Evolutionary conservation across 1,284 basidiomycete genomes (phyloP), one percentile per base, ranked within the genome.

Genomic region (Cerioporus squamosus): DNA sequence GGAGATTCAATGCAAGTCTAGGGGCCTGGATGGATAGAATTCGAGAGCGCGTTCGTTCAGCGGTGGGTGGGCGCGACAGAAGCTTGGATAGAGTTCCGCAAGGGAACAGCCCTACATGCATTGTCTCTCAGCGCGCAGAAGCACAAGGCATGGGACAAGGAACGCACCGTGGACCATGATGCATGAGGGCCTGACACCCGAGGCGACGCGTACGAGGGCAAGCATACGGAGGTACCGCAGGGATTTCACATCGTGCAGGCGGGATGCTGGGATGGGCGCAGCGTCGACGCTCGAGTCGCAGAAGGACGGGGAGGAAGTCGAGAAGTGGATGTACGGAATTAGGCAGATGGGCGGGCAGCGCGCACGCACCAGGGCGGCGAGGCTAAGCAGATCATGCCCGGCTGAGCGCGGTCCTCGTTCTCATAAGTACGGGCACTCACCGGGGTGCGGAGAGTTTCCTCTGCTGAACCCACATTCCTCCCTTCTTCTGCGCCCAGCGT

Each of bases 271-370:
- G 24, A 38, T 40, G 55, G 53, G 52, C 50, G 53, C 46, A 47
- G 47, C 36, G 42, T 36, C 20, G 46, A 14, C 42, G 39, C 43
- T 47, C n/a, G 50, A 33, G 8, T 36, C 6, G 33, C 33, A 36
- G 33, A 36, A 36, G 33, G 33, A 36, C 12, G 33, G 33, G 1
- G 14, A 29, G 26, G 26, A 29, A 29, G 26, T 29, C 44, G 42
- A 52, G 58, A 56, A 47, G 56, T 46, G 38, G 40, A 36, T 44
- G 53, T 44, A 57, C 56, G 57, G 51, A 52, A 58, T 60, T 38
- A 53, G 59, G 57, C 62, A 64, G 59, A 64, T 64, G 62, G 55
- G 62, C 62, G 62, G 62, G 59, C 62, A 57, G 62, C 62, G 62
- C 62, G 62, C 62, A 59, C 40, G 54, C 9, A 52, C 45, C 53